These are phyloP conservation scores for Exophiala xenobiotica DNA, from an alignment of 2,329 filamentous ascomycete species.

Conservation along the genomic window DNA sequence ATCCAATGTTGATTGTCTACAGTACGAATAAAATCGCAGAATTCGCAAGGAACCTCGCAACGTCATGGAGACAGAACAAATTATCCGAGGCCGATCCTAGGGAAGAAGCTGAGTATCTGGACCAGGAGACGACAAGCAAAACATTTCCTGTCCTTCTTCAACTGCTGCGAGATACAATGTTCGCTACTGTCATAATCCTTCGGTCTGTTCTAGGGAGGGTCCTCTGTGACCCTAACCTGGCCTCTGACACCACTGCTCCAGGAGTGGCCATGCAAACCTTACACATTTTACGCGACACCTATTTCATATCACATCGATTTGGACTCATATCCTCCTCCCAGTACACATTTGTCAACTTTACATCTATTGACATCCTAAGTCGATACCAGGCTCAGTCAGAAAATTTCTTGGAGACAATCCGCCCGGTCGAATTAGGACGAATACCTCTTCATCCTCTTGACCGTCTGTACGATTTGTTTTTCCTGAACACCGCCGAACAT, in stretches of 20 bases:
- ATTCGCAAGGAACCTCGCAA: constrained; percentile 65
- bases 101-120: constrained; percentile 63
- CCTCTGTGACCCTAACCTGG: constrained; percentile 56
- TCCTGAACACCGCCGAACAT: constrained; percentile 82
- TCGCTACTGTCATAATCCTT: constrained; percentile 71
- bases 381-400: constrained; percentile 66
- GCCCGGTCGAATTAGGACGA: constrained; percentile 53
- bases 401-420: constrained; percentile 65
- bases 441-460: constrained; percentile 66
- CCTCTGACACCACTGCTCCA: constrained; percentile 59
- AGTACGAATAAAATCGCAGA: constrained; percentile 61
- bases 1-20: constrained; percentile 44
- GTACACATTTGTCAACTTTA: constrained; percentile 79
- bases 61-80: constrained; percentile 72
- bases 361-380: constrained; percentile 76
- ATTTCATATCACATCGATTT: constrained; percentile 75
- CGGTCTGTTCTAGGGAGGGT: constrained; percentile 69
- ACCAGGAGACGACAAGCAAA: constrained; percentile 62
- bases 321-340: constrained; percentile 75
- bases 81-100: constrained; percentile 70
- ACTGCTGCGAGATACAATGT: constrained; percentile 71
- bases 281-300: constrained; percentile 71
- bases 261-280: constrained; percentile 69
- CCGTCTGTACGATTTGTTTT: constrained; percentile 78
- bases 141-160: constrained; percentile 74